phyloP scores from a whole-genome alignment of 176 grass and related monocot genomes.

The Tuctoria greenei region DNA sequence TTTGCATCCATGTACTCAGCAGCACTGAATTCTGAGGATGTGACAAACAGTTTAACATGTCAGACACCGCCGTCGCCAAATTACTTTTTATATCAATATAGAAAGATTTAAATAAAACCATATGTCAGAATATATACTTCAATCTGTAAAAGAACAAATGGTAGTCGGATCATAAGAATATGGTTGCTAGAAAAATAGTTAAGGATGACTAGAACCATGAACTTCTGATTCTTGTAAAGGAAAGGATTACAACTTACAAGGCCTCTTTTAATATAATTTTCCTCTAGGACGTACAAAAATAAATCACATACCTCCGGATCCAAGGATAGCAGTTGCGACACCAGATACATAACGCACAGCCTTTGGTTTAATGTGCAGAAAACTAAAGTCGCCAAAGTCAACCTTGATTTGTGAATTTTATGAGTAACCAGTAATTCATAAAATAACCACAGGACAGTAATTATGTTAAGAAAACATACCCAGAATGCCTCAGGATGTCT shows the following conservation, averaged over 20 bases:
- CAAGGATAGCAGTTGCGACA: conserved; percentile 82
- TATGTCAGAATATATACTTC: not conserved
- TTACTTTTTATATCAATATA: conserved; percentile 6
- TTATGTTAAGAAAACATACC: conserved; percentile 47
- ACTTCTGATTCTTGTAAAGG: not conserved
- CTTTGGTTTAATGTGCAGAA: conserved; percentile 78
- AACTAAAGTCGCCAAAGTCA: conserved; percentile 94
- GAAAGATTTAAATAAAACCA: not conserved
- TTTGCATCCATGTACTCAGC: conserved; percentile 75
- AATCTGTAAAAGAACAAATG: not conserved
- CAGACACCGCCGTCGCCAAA: conserved; percentile 4
- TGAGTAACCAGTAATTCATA: conserved; percentile 21
- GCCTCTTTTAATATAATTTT: conserved; percentile 13
- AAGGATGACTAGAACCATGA: not conserved
- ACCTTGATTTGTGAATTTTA: conserved; percentile 54
- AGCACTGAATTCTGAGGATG: conserved; percentile 64
- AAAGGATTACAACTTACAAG: not conserved
- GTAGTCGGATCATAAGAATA: conserved; percentile 5
- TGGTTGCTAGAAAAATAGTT: conserved; percentile 6
- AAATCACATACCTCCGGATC: conserved; percentile 72
- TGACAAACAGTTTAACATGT: conserved; percentile 21
- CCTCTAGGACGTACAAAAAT: conserved; percentile 4
- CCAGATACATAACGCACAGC: conserved; percentile 81
- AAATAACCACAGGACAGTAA: conserved; percentile 1
- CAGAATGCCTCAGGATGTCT: conserved; percentile 92